phyloP scores from a whole-genome alignment of 2,329 filamentous ascomycete species.

The Chaetomium sp. region DNA sequence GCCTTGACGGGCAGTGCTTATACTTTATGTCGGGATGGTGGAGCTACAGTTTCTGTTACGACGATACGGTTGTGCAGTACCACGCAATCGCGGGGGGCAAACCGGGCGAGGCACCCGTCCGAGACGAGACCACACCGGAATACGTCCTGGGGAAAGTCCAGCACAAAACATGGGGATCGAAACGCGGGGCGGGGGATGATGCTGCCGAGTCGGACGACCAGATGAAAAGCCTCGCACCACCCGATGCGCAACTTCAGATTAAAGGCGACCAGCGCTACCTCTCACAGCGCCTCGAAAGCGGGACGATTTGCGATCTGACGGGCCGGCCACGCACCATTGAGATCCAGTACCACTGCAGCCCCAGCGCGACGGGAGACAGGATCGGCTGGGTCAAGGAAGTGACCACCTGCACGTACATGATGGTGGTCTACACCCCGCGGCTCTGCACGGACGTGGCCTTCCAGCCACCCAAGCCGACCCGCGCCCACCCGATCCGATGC shows the following conservation, averaged over 20 bases:
- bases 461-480: constrained; percentile 69
- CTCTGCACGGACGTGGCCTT: constrained; percentile 86
- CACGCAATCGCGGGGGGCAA: constrained; percentile 70
- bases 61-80: constrained; percentile 80
- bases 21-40: constrained; percentile 85
- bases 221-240: constrained; percentile 24
- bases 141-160: constrained; percentile 66
- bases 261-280: constrained; percentile 82
- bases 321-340: constrained; percentile 76
- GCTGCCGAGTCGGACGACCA: constrained; percentile 17
- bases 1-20: constrained; percentile 73
- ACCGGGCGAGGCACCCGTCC: constrained; percentile 61
- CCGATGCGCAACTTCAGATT: constrained; percentile 63
- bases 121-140: constrained; percentile 68
- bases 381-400: constrained; percentile 94
- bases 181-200: constrained; percentile 15
- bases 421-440: constrained; percentile 85
- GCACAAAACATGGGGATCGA: constrained; percentile 13
- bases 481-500: constrained; percentile 71
- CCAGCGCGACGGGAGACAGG: constrained; percentile 62
- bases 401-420: constrained; percentile 83
- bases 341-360: constrained; percentile 74
- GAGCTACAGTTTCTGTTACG: constrained; percentile 94
- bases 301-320: constrained; percentile 81
- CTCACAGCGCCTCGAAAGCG: constrained; percentile 71